phyloP scores from a whole-genome alignment of 2,329 filamentous ascomycete genomes.

The Aspergillus transmontanensis region DNA sequence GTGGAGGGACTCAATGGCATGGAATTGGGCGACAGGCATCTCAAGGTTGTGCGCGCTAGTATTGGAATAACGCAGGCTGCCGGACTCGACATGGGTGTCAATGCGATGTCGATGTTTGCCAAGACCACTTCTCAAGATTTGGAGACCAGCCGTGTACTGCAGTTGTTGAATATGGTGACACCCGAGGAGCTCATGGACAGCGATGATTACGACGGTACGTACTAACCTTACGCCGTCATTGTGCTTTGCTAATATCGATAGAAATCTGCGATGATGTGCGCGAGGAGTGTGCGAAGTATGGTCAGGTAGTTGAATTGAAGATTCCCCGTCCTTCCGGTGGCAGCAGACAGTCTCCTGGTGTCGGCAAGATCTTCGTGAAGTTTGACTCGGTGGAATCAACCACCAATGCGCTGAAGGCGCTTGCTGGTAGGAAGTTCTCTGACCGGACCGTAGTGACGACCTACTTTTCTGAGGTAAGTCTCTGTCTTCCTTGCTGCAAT shows the following conservation, averaged over 20 bases:
- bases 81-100: conserved; percentile 92
- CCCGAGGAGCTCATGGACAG: conserved; percentile 90
- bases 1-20: conserved; percentile 91
- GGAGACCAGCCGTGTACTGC: conserved; percentile 81
- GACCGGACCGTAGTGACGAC: conserved; percentile 95
- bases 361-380: conserved; percentile 98
- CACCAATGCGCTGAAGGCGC: conserved; percentile 79
- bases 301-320: conserved; percentile 83
- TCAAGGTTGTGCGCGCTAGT: conserved; percentile 86
- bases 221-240: neutral
- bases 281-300: conserved; percentile 92
- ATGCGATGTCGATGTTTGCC: conserved; percentile 96
- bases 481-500: neutral
- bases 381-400: conserved; percentile 78
- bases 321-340: conserved; percentile 84
- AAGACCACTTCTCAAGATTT: conserved; percentile 79
- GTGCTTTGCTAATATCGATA: conserved; percentile 40
- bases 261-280: conserved; percentile 95
- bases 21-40: conserved; percentile 82
- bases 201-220: conserved; percentile 89
- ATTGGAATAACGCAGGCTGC: conserved; percentile 91
- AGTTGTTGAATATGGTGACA: conserved; percentile 98
- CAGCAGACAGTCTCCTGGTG: conserved; percentile 79
- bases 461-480: conserved; percentile 84
- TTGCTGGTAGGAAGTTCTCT: conserved; percentile 94